Base-by-base conservation (phyloP, 495 filamentous ascomycete species). In the Gamarada debralockiae region DNA sequence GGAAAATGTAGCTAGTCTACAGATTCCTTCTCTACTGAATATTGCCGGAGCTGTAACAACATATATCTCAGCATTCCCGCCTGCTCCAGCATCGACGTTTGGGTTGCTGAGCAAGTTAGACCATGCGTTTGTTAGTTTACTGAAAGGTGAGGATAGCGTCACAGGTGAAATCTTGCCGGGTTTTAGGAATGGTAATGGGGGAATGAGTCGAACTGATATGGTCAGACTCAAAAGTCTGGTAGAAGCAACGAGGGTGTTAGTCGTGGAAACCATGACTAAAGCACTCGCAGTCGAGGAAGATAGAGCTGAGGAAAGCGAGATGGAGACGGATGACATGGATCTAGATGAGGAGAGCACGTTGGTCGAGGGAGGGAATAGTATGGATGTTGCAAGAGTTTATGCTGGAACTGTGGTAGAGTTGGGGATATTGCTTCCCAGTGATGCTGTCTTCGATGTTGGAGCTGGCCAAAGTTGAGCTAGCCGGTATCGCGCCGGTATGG, bases 1-100 rank as follows among this genome's bases (percentile, higher is more conserved):
- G 14, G 5, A n/a, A 18, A 20, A n/a, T 47, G 12, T 59, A 92
- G 89, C 90, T 27, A 81, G 78, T 34, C 73, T 96, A n/a, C 89
- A 95, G 70, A 82, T 90, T 12, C 86, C 89, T 25, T 90, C 86
- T 61, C 74, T 96, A 9, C 79, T 96, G 20, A 86, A 81, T 48
- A 73, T 96, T 43, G 89, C 90, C 0, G 74, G 81, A 48, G 72
- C 90, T 22, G 66, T 88, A 14, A 79, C 79, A 53, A 78, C 74
- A 0, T 87, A 84, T 65, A 67, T 95, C 3, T 61, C 75, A 5
- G 72, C 77, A 0, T 92, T 92, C 66, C 74, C 81, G 0, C 84
- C 89, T n/a, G 69, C 82, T 0, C 80, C 84, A 0, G 61, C 67
- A 15, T 59, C 81, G 0, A 89, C 85, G 0, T 88, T 96, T 51